Evolutionary conservation across 1,139 yeast species (phyloP), one percentile per base, ranked within the genome.

Genomic region (Lodderomyces margitis): DNA sequence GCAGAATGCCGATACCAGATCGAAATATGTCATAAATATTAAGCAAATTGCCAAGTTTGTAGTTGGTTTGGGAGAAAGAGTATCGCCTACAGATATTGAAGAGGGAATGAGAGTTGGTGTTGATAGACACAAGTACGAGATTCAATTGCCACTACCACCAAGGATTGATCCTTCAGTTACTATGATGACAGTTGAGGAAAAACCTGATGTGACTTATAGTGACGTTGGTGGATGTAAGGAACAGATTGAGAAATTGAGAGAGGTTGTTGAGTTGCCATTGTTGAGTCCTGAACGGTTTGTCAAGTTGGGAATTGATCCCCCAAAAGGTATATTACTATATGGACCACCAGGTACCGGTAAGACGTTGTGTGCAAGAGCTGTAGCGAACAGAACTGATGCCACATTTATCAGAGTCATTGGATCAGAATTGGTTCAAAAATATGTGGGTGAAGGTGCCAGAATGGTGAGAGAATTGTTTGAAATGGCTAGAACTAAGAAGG

Each of bases 101-200:
- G 98, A 94, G 67, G 98, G 98, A 38, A 94, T 92, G 98, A 80
- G 98, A 62, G 98, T 92, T 36, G 99, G 98, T 57, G 98, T 92
- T 46, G 98, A 92, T 64, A 82, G 98, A 65, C 89, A 87, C 58
- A 92, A 92, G 66, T 92, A 94, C 67, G 96, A 91, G 64, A 92
- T 92, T 59, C 96, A 89, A 73, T 76, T 92, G 56, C 98, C 99
- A 20, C 74, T 94, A 52, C 98, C 98, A 17, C 98, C 99, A 41
- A 76, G 96, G 60, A 92, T 92, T 60, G 98, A 92, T 64, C 98
- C 98, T 9, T 80, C 91, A 14, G 98, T 92, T 41, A 92, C 98
- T n/a, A 92, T 92, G 98, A 92, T 92, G 98, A 91, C 98, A 1
- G 98, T 92, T 40, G 98, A 92, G 64, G 98, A 92, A 63, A 92